A percentile compares a stretch with the other conserved stretches of the same genome.
phyloP scores from a whole-genome alignment of 108 stramenopile species.

The Cyclotella sp. region DNA sequence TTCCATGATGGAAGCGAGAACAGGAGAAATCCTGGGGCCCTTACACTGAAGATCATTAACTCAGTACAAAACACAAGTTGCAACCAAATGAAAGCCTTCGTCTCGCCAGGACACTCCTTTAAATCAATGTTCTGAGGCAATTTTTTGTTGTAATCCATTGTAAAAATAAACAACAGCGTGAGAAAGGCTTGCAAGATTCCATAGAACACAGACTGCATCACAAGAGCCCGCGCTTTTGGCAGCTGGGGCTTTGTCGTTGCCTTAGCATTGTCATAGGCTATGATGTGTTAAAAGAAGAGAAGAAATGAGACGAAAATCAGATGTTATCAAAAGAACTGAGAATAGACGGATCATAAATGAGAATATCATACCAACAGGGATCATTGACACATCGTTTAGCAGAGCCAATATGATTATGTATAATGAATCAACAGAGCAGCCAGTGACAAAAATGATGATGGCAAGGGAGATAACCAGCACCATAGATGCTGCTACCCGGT shows the following conservation, averaged over 20 bases:
- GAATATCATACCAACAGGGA: constrained; percentile 57
- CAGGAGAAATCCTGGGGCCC: constrained; percentile 59
- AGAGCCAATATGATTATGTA: constrained; percentile 84
- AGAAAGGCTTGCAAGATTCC: constrained; percentile 61
- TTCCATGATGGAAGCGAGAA: constrained; percentile 41
- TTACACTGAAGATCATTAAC: constrained; percentile 66
- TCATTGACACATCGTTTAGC: constrained; percentile 87
- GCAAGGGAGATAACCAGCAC: constrained; percentile 70
- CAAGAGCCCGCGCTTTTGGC: constrained; percentile 56
- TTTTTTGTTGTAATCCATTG: constrained; percentile 30
- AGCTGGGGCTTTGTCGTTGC: constrained; percentile 66
- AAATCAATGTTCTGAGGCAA: constrained; percentile 41
- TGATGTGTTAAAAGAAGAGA: too few species aligned
- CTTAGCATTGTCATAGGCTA: constrained; percentile 81
- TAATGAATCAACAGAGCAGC: constrained; percentile 82
- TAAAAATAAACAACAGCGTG: constrained; percentile 65
- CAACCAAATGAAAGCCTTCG: constrained; percentile 66
- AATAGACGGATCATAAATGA: too few species aligned
- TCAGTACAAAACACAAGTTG: constrained; percentile 66
- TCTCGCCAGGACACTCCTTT: constrained; percentile 33
- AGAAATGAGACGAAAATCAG: too few species aligned
- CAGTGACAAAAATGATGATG: constrained; percentile 63
- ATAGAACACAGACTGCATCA: constrained; percentile 60
- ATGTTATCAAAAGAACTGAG: too few species aligned
- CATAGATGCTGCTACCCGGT: constrained; percentile 75